Base-by-base conservation (phyloP, 805 yeast species). In the Myxozyma neotropica region DNA sequence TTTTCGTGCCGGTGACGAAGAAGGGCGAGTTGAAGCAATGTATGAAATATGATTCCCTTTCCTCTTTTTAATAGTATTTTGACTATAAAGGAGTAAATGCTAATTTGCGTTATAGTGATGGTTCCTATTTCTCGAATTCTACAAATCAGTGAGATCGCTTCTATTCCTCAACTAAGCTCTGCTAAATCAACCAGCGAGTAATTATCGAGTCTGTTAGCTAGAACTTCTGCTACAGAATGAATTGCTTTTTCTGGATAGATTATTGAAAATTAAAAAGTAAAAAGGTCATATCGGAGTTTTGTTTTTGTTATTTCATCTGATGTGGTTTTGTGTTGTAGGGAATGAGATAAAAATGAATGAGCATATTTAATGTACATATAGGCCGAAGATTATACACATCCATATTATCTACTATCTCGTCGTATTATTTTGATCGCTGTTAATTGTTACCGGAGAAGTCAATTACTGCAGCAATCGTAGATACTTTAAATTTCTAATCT, bases 141-240 rank as follows among this genome's bases (percentile, higher is more conserved):
- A 17, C 58, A 59, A 29, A 50, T 65, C 43, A 58, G 45, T 39
- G 68, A 65, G n/a, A 38, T 43, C 27, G 67, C 58, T 5, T 23
- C 50, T 8, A 59, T 65, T 21, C 69, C 69, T 13, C 24, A 42
- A 4, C 24, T 23, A 17, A 17, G 13, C 21, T 7, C 42, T 42
- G 24, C 27, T 12, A 42, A 12, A 17, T 12, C 24, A 42, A 42
- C 45, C n/a, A 38, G 17, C 17, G 42, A 38, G 17, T 42, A 42
- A 19, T 23, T 12, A 23, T 15, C 44, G 12, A 3, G 10, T 12
- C 17, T 17, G 5, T 53, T 17, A 38, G 42, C 6, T 15, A 38
- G n/a, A n/a, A n/a, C n/a, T n/a, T n/a, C n/a, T n/a, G n/a, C n/a
- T n/a, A n/a, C n/a, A n/a, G n/a, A n/a, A n/a, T n/a, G n/a, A n/a